Base-by-base conservation (phyloP, 2,329 filamentous ascomycete species). In the Nothomitra cinnamomea region DNA sequence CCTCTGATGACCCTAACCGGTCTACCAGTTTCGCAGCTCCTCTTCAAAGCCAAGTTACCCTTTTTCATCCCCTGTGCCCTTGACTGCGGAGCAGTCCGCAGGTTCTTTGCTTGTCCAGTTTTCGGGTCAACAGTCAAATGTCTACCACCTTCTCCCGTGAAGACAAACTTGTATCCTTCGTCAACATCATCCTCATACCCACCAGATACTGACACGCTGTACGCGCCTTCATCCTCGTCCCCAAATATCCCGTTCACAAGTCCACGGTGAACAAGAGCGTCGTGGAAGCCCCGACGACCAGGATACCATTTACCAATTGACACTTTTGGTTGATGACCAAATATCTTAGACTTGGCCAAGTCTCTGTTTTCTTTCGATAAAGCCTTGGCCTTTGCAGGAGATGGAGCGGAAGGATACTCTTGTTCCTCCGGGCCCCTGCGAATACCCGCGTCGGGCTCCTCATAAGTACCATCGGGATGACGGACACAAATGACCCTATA, bases 111-210 rank as follows among this genome's bases (percentile, higher is more conserved):
- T 17, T 36, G 51, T 2, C 56, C 57, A 5, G 51, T 56, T 36
- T 56, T 59, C 6, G 60, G 57, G 19, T 60, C 57, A 41, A 52
- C 35, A 17, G 2, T 43, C 8, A 43, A n/a, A 22, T 40, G 50
- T 19, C 59, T 56, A 3, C 58, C 58, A 12, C 59, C 59, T 22
- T 55, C 56, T n/a, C 59, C 59, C 21, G 58, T 60, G 50, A 56
- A 60, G 10, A 58, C 60, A 52, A 60, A 60, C n/a, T 52, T 55
- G 42, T 59, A 60, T 10, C 59, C 59, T 35, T 58, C 54, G 19
- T 60, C 59, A 13, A 60, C 43, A 24, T 60, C 59, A 21, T 60
- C 59, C 22, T 59, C 58, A 48, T 60, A 60, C 2, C 58, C 58
- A 8, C 58, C 59, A 1, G 58, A 60, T 1, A 60, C 28, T 4